Conservation (phyloP, 2,329 filamentous ascomycete species). For the Ophiostoma triangulosporum region DNA sequence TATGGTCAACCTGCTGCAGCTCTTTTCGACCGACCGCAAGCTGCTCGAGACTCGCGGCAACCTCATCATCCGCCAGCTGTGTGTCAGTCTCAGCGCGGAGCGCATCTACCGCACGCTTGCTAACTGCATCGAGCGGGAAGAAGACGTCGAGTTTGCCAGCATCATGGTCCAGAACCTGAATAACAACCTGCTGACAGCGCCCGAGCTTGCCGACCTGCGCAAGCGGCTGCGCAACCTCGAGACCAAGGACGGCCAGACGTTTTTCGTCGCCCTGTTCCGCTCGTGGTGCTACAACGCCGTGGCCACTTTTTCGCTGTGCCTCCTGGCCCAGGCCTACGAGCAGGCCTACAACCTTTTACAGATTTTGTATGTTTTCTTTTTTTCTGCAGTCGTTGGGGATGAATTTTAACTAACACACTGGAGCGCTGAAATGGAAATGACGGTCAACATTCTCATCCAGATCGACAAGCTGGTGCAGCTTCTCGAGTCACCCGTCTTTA, state of each 20-base stretch:
- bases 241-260: slow-evolving; percentile 82
- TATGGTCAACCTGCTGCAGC: slow-evolving; percentile 89
- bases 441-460: slow-evolving; percentile 94
- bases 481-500: slow-evolving; percentile 94
- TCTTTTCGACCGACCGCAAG: slow-evolving; percentile 88
- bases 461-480: slow-evolving; percentile 97
- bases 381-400: neutral
- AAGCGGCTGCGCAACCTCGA: slow-evolving; percentile 86
- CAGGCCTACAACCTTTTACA: slow-evolving; percentile 93
- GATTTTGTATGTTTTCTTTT: slow-evolving; percentile 56
- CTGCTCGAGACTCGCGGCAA: slow-evolving; percentile 88
- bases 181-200: slow-evolving; percentile 96
- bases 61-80: slow-evolving; percentile 89
- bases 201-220: slow-evolving; percentile 79
- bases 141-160: slow-evolving; percentile 95
- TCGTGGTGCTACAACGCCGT: slow-evolving; percentile 99
- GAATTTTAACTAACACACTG: neutral
- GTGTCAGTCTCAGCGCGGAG: slow-evolving; percentile 82
- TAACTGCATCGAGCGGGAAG: slow-evolving; percentile 93
- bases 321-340: slow-evolving; percentile 93
- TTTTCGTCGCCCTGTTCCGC: slow-evolving; percentile 87
- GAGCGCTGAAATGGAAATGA: slow-evolving; percentile 95
- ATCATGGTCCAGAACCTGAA: slow-evolving; percentile 99
- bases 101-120: slow-evolving; percentile 91
- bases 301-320: slow-evolving; percentile 87